Conservation (phyloP, 1,139 yeast genomes). For the Entelexis sorbosivorans region DNA sequence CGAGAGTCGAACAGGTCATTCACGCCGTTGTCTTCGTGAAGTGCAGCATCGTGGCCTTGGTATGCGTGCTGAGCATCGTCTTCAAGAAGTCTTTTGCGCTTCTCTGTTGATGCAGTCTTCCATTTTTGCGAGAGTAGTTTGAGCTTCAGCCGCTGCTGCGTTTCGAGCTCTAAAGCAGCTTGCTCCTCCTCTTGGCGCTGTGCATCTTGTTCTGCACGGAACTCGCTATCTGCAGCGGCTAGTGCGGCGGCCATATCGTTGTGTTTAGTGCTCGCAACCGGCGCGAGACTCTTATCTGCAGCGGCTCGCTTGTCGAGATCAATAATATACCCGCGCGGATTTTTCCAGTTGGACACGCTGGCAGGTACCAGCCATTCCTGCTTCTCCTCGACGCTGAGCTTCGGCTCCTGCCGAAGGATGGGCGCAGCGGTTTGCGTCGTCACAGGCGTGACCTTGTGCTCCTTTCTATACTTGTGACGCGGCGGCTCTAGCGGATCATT, state of each 20-base stretch:
- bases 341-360: slow-evolving; percentile 91
- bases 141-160: slow-evolving; percentile 42
- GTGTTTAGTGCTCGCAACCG: neutral
- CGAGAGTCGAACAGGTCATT: slow-evolving; percentile 13
- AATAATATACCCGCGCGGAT: slow-evolving; percentile 81
- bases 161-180: neutral
- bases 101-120: slow-evolving; percentile 11
- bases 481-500: slow-evolving; percentile 86
- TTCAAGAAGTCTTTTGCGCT: neutral
- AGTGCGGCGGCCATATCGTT: slow-evolving; percentile 14
- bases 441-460: slow-evolving; percentile 47
- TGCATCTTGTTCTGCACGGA: neutral
- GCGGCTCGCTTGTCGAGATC: slow-evolving; percentile 56
- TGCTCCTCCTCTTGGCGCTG: neutral
- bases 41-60: too few species aligned
- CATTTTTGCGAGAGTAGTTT: slow-evolving; percentile 44
- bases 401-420: slow-evolving; percentile 41
- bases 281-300: neutral
- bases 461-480: slow-evolving; percentile 61
- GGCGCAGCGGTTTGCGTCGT: slow-evolving; percentile 43
- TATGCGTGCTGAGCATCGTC: too few species aligned
- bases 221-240: slow-evolving; percentile 10
- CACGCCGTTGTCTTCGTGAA: neutral
- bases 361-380: slow-evolving; percentile 84
- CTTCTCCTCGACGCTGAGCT: slow-evolving; percentile 64